Evolutionary conservation across 2,329 filamentous ascomycete genomes (phyloP), one percentile per base, ranked within the genome.

Genomic region (Nemania serpens): DNA sequence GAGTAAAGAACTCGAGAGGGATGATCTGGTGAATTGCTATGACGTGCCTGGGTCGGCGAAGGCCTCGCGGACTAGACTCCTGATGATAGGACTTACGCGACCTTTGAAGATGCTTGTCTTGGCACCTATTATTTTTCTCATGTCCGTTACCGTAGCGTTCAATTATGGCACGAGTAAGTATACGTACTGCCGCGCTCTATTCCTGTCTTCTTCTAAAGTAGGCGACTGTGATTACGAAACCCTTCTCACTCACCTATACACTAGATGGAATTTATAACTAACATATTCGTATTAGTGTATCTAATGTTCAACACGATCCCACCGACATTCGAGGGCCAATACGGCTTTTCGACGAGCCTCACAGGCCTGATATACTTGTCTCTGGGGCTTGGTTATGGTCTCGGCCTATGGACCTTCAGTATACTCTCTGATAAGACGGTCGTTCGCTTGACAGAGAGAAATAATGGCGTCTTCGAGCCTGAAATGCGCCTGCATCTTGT

Each of bases 281-380:
- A 65, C 37, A n/a, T 10, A 5, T 13, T 13, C 5, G 9, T 56
- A 12, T 6, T 33, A 65, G 60, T 84, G 18, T 84, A 84, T 68
- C 75, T 84, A 10, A 78, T 84, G 67, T 84, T 83, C 73, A 84
- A 81, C 63, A 82, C 81, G 17, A 80, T 84, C 62, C 77, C 82
- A n/a, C 74, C 77, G 7, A 79, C 82, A 25, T 84, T 84, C 63
- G 71, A 77, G 61, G 70, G 73, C 36, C 75, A 73, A 12, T 84
- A 84, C 64, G 75, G 75, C 63, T 84, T 80, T 74, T 73, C 71
- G 46, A 72, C 77, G 13, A 79, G 80, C 56, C 68, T 77, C 58
- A 78, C 80, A 0, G 82, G 82, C 1, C 72, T 84, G 3, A 76
- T 81, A 9, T 84, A 83, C 69, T 72, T 85, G 22, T 73, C 78